Base-by-base conservation (phyloP, 495 filamentous ascomycete species). In the Wilcoxina mikolae region DNA sequence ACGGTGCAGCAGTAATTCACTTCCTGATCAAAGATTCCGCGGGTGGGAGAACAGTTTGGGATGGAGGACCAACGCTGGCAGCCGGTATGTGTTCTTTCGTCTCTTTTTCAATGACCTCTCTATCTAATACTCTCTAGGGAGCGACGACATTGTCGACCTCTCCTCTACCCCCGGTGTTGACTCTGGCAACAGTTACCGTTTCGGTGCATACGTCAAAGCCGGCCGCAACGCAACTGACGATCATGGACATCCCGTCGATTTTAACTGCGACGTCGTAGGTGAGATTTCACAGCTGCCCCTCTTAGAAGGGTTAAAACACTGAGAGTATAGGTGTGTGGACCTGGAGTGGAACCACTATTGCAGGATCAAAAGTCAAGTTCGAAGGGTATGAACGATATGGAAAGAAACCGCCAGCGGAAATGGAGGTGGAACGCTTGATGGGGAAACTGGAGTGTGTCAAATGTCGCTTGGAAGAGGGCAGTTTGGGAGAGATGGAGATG, bases 21-120 rank as follows among this genome's bases (percentile, higher is more conserved):
- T 54, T 54, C 51, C 9, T 54, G 33, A 54, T 54, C 39, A 54
- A 54, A 28, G 51, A 54, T 24, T 44, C 35, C 2, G 41, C 51
- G 7, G 39, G 29, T n/a, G 51, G 51, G 51, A 1, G 51, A 26
- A 54, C 39, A 11, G 51, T 54, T n/a, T 54, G 33, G 33, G 51
- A 54, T 4, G 51, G 51, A n/a, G 51, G 51, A 5, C 51, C 51
- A 15, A 54, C 51, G 7, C 39, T 54, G 11, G 51, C 51, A 4
- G 51, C 39, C 27, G 51, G 51, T 45, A 53, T 17, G 15, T 33
- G 4, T 38, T 53, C 27, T 23, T 3, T 9, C 50, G 10, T 28
- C 17, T 5, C 26, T 33, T 11, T 50, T 45, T 23, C 9, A 5
- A n/a, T 23, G 17, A 38, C 33, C 9, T 17, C 42, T 45, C 18